Evolutionary conservation across 352 stramenopile species (phyloP), one percentile per base, ranked within the genome.

Genomic region (Plasmopara viticola): DNA sequence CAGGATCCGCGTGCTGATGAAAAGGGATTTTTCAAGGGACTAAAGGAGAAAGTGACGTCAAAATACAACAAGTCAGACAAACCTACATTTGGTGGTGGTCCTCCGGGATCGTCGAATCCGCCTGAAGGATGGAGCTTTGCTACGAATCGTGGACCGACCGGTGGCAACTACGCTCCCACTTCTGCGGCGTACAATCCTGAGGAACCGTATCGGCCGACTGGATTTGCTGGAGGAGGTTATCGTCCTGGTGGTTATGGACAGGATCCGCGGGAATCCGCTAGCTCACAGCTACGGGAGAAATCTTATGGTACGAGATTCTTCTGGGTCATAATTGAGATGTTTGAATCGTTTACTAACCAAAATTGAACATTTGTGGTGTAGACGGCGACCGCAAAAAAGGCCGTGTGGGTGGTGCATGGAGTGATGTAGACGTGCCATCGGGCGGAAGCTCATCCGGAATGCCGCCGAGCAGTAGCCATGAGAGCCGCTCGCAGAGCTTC

Each of bases 1-100:
- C 74, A 90, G 45, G 91, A 98, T 63, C 87, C 91, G 29, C 70
- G 81, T 57, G 63, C 63, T 9, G 79, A 95, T 57, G 79, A 90
- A 30, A 95, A 95, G 64, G 84, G 82, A 6, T 91, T 95, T 48
- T 88, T 95, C 56, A 85, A 86, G 51, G 79, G 82, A 10, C 50
- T 95, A 29, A 91, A 92, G 56, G 84, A 95, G 40, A 93, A 87
- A 54, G 75, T 84, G 10, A 74, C 78, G 17, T 90, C 79, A 35
- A 87, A 83, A 53, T 93, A 90, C 61, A 65, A 62, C 14, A 87
- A 82, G 62, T 70, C 70, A 5, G 82, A 93, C 35, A 72, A 76
- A 18, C 64, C 75, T n/a, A 79, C 64, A 12, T 79, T 82, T 40
- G 66, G 68, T 35, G 70, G 82, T 25, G 73, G 75, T 5, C 82